Conservation (phyloP, 1,139 yeast species). For the Candida pseudoviswanathii region DNA sequence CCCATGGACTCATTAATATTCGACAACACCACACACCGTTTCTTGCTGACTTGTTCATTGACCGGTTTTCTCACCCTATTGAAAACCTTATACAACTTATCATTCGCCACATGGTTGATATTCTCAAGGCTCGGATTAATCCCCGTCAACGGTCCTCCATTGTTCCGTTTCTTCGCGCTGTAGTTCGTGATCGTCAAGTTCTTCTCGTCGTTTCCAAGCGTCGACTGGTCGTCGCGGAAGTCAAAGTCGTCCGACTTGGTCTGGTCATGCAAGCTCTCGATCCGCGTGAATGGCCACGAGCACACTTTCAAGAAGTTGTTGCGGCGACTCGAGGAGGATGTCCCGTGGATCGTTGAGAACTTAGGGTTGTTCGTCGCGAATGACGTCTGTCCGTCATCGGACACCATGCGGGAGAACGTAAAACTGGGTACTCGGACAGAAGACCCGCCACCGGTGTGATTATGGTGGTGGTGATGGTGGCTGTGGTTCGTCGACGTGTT, state of each 20-base stretch:
- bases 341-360: constrained; percentile 9
- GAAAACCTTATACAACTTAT: constrained; percentile 11
- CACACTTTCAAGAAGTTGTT: constrained; percentile 17
- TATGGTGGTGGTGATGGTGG: too few species aligned
- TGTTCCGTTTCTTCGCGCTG: neutral
- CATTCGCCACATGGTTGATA: constrained; percentile 13
- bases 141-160: constrained; percentile 12
- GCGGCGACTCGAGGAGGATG: constrained; percentile 8
- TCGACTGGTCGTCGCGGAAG: constrained; percentile 3
- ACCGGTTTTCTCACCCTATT: constrained; percentile 8
- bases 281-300: constrained; percentile 17
- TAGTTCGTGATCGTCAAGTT: constrained; percentile 6
- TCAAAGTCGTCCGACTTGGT: neutral
- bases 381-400: constrained; percentile 1
- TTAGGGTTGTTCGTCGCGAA: neutral
- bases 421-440: constrained; percentile 13
- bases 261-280: constrained; percentile 12
- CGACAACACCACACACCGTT: constrained; percentile 21
- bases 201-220: constrained; percentile 7
- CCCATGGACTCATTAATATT: constrained; percentile 32
- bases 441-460: neutral
- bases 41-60: constrained; percentile 2
- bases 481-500: neutral
- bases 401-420: constrained; percentile 9
- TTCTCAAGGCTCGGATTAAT: constrained; percentile 20